Conservation (phyloP, 192 early-diverging fungal species). For the Spizellomyces sp. region DNA sequence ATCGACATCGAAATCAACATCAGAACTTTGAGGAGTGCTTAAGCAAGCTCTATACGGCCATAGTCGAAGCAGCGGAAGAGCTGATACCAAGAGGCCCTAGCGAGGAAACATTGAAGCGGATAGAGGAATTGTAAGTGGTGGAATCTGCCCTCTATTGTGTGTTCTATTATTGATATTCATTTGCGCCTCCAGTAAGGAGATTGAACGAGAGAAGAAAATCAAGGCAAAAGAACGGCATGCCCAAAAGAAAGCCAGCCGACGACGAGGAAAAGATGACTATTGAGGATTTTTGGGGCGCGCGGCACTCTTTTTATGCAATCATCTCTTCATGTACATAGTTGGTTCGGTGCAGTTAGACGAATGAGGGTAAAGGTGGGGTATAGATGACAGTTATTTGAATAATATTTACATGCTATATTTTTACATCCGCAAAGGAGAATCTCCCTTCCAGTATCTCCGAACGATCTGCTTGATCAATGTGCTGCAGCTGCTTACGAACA, state of each 20-base stretch:
- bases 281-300: not conserved
- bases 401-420: no score
- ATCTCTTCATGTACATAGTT: no score
- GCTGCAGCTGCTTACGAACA: slow-evolving; percentile 35
- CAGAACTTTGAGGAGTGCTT: slow-evolving; percentile 83
- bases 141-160: slow-evolving; percentile 3
- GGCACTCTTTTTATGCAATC: not conserved
- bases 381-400: no score
- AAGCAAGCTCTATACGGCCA: slow-evolving; percentile 63
- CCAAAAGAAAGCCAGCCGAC: slow-evolving; percentile 62
- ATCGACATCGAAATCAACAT: slow-evolving; percentile 72
- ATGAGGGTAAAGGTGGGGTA: no score
- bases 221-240: slow-evolving; percentile 67
- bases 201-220: slow-evolving; percentile 60
- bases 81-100: slow-evolving; percentile 65
- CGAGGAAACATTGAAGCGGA: slow-evolving; percentile 59
- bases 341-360: no score
- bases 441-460: slow-evolving; percentile 26
- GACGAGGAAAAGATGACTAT: slow-evolving; percentile 43
- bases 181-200: slow-evolving; percentile 39
- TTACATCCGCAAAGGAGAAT: not conserved
- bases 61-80: slow-evolving; percentile 58
- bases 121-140: slow-evolving; percentile 44
- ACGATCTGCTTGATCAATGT: slow-evolving; percentile 25
- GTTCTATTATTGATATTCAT: slow-evolving; percentile 3